Base-by-base conservation (phyloP, 2,329 filamentous ascomycete genomes). In the Coniella lustricola region DNA sequence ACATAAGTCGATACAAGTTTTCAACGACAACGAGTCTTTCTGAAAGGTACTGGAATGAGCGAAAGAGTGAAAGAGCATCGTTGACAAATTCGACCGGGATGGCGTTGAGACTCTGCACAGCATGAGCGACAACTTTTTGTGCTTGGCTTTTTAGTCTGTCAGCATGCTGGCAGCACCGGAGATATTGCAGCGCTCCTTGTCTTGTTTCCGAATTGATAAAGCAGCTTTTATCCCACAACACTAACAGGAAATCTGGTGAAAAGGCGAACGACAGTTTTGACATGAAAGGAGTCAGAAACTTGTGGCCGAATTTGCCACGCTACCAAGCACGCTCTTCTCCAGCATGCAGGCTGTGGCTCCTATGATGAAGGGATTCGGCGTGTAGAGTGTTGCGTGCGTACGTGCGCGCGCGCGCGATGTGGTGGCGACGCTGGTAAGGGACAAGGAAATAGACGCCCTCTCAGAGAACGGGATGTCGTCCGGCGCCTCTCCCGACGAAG, bases 21-120 rank as follows among this genome's bases (percentile, higher is more conserved):
- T 33, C 46, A 47, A 32, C 38, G 44, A 18, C 46, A 47, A 32
- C 38, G 44, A 18, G 20, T 20, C 68, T 42, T 44, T 39, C 39
- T 40, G 37, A 46, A 36, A 22, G 40, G 36, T n/a, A 36, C 45
- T 41, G 39, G 40, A 35, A 13, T 42, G 17, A 37, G 32, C 18
- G 44, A 45, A 31, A 10, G 16, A 43, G 31, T 40, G 31, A n/a
- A 44, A 29, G 33, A 29, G 42, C 47, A 53, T 48, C 41, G 38
- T 48, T 22, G 39, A 44, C 46, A 9, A 22, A 13, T n/a, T n/a
- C n/a, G n/a, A n/a, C n/a, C 34, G 14, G 39, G 35, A 18, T 25
- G 20, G 33, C 37, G 32, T 31, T 29, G 36, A 9, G 10, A n/a
- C 14, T 44, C 14, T 50, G 43, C 25, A 40, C 31, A 16, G 47